Evolutionary conservation across 192 early-diverging fungal genomes (phyloP).

Genomic region (Dissophora globulifera): DNA sequence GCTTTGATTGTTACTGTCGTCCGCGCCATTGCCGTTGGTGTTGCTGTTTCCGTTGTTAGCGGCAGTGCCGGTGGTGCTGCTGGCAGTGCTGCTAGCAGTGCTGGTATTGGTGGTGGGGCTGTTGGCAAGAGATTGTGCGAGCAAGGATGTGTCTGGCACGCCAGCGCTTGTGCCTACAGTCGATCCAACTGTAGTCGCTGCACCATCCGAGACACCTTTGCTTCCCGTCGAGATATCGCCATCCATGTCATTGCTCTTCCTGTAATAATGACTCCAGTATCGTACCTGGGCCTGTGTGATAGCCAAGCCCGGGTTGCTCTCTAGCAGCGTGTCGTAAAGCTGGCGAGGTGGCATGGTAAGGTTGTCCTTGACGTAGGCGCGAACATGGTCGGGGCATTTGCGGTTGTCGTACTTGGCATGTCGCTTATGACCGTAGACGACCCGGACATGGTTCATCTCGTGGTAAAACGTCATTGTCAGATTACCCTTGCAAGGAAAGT

Average conservation of each 20-base stretch:
- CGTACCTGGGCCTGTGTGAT: slow-evolving; percentile 51
- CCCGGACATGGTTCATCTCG: slow-evolving; percentile 41
- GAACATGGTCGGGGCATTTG: slow-evolving; percentile 49
- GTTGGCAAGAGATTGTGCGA: not conserved
- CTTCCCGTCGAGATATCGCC: not conserved
- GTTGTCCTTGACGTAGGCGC: slow-evolving; percentile 45
- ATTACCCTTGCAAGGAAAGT: slow-evolving; percentile 53
- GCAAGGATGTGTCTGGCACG: not conserved
- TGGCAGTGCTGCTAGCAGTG: too few relatives aligned
- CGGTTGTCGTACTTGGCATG: slow-evolving; percentile 52
- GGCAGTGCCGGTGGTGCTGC: not conserved
- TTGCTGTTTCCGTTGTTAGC: not conserved
- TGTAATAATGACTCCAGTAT: slow-evolving; percentile 50
- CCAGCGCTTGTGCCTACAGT: not conserved
- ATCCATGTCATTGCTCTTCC: slow-evolving; percentile 31
- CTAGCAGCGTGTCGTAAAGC: slow-evolving; percentile 25
- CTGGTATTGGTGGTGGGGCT: not conserved
- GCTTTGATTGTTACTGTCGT: not conserved
- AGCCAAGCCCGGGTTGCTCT: slow-evolving; percentile 14
- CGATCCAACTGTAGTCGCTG: not conserved
- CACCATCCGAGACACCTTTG: slow-evolving; percentile 1
- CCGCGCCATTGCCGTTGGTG: too few relatives aligned
- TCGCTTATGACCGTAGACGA: slow-evolving; percentile 37
- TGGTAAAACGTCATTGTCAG: slow-evolving; percentile 52
- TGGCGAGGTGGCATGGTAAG: slow-evolving; percentile 23